Evolutionary conservation across 225 moss, liverwort and hornwort genomes (phyloP), one percentile per base, ranked within the genome.

Genomic region (Marchantia polymorpha): DNA sequence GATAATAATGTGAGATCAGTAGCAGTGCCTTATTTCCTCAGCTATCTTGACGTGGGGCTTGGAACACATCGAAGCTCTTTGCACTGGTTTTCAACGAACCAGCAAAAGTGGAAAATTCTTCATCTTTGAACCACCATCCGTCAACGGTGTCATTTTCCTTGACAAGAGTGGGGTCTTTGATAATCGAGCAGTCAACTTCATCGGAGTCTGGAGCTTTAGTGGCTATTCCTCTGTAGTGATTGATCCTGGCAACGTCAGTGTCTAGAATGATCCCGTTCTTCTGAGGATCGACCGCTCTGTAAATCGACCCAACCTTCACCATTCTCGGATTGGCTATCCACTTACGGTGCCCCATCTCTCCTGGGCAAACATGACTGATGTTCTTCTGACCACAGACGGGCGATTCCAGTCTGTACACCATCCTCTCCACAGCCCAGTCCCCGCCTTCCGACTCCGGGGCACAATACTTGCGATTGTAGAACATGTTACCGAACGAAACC

Each of bases 321-420:
- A 82, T 82, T 11, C 86, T 81, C 4, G 88, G 91, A 86, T 94
- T 91, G 31, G 88, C 89, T 53, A 91, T 86, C 94, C 89, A 92
- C 54, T 89, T 94, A 30, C 84, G 76, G 75, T 86, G 89, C 20
- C 92, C 90, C 82, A 88, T 81, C 26, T 74, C 74, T 1, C 87
- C 83, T 0, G 0, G 13, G 63, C 91, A 94, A 23, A 80, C 80
- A 48, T 83, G 81, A 0, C 56, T 72, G 54, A 81, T 80, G 22
- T 72, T 29, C 16, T 52, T 76, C 47, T 56, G 13, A 22, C 86
- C 79, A 49, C 91, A 94, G 53, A 84, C 81, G 11, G 87, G 87
- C 39, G 80, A 65, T 77, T 90, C 81, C 66, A 82, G 82, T 0
- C 81, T 23, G 0, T 87, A 90, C 68, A 85, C 88, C 88, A 91